Percentiles rank a stretch among this genome's conserved stretches.
Conservation (phyloP, 495 filamentous ascomycete genomes). For the Aspergillus biplanus region DNA sequence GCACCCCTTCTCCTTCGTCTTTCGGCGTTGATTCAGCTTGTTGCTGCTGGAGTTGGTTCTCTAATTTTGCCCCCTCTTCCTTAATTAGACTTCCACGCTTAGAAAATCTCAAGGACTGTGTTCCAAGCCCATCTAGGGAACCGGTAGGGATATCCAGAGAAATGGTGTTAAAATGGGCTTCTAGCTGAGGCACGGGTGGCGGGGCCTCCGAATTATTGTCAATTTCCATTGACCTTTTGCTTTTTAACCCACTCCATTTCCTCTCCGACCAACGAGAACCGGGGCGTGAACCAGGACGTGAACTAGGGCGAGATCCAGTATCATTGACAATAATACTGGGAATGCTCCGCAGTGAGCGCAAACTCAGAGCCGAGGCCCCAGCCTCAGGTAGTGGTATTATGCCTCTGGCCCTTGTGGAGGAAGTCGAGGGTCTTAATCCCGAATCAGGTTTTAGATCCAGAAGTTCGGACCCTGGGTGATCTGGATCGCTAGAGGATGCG, state of each 20-base stretch:
- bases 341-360: conserved; percentile 42
- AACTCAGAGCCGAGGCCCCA: conserved; percentile 24
- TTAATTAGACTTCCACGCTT: conserved; percentile 55
- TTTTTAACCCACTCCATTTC: conserved; percentile 43
- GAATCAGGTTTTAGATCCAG: conserved; percentile 18
- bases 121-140: conserved; percentile 54
- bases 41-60: conserved; percentile 26
- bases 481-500: conserved; percentile 29
- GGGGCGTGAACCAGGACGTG: conserved; percentile 37
- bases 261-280: conserved; percentile 49
- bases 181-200: conserved; percentile 40
- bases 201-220: conserved; percentile 37
- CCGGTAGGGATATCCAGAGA: conserved; percentile 59
- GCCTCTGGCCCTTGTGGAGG: conserved; percentile 13
- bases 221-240: conserved; percentile 42
- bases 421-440: conserved; percentile 8
- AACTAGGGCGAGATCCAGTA: conserved; percentile 37
- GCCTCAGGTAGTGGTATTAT: conserved; percentile 16
- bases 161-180: conserved; percentile 55
- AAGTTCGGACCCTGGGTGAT: conserved; percentile 28
- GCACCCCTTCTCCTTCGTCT: conserved; percentile 3
- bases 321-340: conserved; percentile 51
- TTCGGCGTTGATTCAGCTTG: conserved; percentile 14
- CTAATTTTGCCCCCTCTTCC: conserved; percentile 29
- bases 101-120: conserved; percentile 60